Conservation (phyloP, 2,329 filamentous ascomycete genomes). For the Verticillium longisporum region DNA sequence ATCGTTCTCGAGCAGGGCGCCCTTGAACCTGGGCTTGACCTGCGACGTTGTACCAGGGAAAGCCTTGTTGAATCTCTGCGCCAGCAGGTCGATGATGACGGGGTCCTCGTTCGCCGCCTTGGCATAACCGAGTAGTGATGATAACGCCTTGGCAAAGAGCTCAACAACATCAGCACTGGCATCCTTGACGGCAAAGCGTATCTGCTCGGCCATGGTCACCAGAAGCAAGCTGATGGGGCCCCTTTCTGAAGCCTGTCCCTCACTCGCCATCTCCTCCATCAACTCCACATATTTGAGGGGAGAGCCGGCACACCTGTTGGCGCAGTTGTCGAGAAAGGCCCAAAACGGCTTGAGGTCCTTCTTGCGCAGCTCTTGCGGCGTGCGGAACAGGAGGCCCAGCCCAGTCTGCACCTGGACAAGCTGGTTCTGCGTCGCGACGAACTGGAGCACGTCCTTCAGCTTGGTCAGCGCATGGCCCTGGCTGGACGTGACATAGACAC, state of each 20-base stretch:
- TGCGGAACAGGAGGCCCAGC: conserved; percentile 38
- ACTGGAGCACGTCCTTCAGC: conserved; percentile 41
- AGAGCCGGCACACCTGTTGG: conserved; percentile 64
- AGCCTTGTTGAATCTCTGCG: conserved; percentile 22
- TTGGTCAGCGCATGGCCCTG: conserved; percentile 34
- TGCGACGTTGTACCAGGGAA: conserved; percentile 15
- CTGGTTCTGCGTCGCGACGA: conserved; percentile 58
- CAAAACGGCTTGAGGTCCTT: conserved; percentile 43
- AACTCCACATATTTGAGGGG: conserved; percentile 80
- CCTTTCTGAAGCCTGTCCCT: conserved; percentile 16
- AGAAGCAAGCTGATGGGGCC: conserved; percentile 54
- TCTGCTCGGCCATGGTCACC: conserved; percentile 69
- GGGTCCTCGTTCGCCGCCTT: conserved; percentile 40
- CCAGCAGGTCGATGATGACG: conserved; percentile 18
- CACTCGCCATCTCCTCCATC: conserved; percentile 43
- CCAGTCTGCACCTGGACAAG: conserved; percentile 49
- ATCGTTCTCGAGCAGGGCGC: not conserved
- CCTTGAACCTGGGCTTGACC: conserved; percentile 1
- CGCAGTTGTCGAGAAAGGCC: conserved; percentile 75
- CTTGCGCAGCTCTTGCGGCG: conserved; percentile 23
- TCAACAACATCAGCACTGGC: conserved; percentile 33
- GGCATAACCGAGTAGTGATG: conserved; percentile 47
- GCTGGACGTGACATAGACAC: conserved; percentile 44
- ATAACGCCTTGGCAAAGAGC: conserved; percentile 51
- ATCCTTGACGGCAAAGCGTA: conserved; percentile 58